Evolutionary conservation across 208 protist species (phyloP), one percentile per base, ranked within the genome.

Genomic region (Crithidia fasciculata): DNA sequence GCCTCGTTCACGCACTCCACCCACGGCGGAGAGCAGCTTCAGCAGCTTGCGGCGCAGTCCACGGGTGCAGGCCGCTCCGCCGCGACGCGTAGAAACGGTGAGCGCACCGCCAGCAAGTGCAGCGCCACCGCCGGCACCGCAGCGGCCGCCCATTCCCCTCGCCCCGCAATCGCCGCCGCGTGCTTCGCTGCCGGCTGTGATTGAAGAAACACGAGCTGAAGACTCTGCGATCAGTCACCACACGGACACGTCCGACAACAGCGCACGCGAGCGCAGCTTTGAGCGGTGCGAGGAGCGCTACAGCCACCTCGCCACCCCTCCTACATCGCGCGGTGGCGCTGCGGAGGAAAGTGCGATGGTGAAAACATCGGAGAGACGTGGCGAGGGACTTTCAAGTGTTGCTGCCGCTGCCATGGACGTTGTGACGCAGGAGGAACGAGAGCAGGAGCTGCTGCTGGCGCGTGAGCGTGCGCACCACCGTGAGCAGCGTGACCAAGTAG

Each of bases 231-330:
- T 64, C 41, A 49, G 59, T 52, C 59, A 52, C 5, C 5, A 52
- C 18, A 28, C 59, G 6, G 59, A 52, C 43, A 52, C 43, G 41
- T 64, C 59, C 5, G 61, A 40, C 8, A 58, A 8, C 63, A 47
- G 12, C 28, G 37, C 28, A 13, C 72, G 57, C 0, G 72, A 79
- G n/a, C 73, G 76, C 47, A 80, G 73, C 60, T 84, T 84, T 57
- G 78, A 81, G 72, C 76, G 84, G 10, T 70, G 74, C 50, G 84
- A 85, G 57, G 49, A 82, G 28, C 74, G 80, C 0, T 79, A 73
- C 69, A 83, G 68, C 36, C 69, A 65, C 41, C 76, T 83, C 50
- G 60, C 40, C 50, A 47, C 64, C 2, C 37, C 63, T 36, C 44
- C 60, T 19, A 2, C 57, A 28, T 28, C 28, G 28, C 28, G 28